Evolutionary conservation across 2,329 filamentous ascomycete genomes (phyloP).

Genomic region (Sarocladium brachiariae): DNA sequence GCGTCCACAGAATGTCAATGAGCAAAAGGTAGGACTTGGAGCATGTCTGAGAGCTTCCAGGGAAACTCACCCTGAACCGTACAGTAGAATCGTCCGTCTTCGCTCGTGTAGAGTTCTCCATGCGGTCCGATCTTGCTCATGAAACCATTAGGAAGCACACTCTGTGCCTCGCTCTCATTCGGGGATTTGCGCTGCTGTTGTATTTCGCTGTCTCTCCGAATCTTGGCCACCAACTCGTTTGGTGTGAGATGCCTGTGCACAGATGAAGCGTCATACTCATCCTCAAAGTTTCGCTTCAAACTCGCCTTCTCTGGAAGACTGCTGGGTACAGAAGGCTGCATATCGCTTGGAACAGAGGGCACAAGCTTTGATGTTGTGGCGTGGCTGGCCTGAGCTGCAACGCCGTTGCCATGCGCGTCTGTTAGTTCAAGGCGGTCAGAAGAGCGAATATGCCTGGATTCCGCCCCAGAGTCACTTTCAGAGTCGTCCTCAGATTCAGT

Average conservation of each 20-base stretch:
- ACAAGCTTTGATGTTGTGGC: too few species aligned
- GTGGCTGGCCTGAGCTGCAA: too few species aligned
- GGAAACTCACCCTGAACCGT: not conserved
- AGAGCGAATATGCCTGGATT: not conserved
- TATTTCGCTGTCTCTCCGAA: not conserved
- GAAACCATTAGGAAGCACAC: not conserved
- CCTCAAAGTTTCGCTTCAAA: not conserved
- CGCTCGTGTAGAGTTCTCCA: not conserved
- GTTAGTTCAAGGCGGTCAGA: not conserved
- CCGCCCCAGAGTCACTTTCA: not conserved
- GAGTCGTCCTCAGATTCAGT: not conserved
- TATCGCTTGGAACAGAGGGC: too few species aligned
- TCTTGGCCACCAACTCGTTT: constrained; percentile 5
- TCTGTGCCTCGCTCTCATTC: not conserved
- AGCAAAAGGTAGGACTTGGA: too few species aligned
- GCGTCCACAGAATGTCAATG: too few species aligned
- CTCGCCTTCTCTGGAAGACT: too few species aligned
- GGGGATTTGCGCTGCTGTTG: not conserved
- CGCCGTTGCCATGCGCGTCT: not conserved
- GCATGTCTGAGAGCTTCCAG: not conserved
- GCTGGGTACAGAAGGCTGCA: too few species aligned
- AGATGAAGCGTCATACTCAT: not conserved
- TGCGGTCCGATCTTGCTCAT: not conserved
- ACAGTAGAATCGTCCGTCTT: not conserved
- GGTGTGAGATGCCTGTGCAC: not conserved